A percentile compares a stretch with the other conserved stretches of the same genome.
phyloP scores from a whole-genome alignment of 768 basidiomycete species.

The Pleurotus djamor region DNA sequence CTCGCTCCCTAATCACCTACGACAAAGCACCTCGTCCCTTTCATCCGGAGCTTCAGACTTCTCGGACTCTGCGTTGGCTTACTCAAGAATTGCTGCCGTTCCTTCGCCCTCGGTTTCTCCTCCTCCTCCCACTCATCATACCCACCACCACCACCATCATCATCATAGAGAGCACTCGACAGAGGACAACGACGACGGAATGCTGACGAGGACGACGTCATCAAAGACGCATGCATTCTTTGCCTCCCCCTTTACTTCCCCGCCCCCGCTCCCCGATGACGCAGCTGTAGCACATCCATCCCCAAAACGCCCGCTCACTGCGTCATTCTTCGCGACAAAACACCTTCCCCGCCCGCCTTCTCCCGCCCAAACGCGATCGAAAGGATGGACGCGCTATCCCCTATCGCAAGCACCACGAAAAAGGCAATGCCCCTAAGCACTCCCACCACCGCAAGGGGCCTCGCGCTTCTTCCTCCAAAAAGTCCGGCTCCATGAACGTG shows the following conservation, averaged over 20 bases:
- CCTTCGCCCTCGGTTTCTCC: conserved; percentile 21
- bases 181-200: not conserved
- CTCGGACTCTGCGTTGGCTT: conserved; percentile 27
- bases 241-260: conserved; percentile 37
- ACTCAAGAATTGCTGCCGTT: conserved; percentile 17
- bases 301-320: conserved; percentile 20
- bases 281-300: conserved; percentile 6
- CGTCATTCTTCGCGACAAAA: conserved; percentile 25
- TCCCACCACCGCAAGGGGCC: too few relatives aligned
- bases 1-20: too few relatives aligned
- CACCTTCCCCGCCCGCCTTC: not conserved
- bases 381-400: too few relatives aligned
- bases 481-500: too few relatives aligned
- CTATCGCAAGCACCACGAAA: too few relatives aligned
- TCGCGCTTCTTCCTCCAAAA: too few relatives aligned
- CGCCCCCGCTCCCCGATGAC: conserved; percentile 8
- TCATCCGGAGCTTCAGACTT: conserved; percentile 37
- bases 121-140: not conserved
- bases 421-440: too few relatives aligned
- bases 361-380: too few relatives aligned
- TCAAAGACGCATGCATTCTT: conserved; percentile 51
- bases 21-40: conserved; percentile 18
- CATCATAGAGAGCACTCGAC: not conserved
- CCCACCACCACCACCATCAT: not conserved
- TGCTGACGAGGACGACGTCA: not conserved